Percentiles rank a stretch among this genome's conserved stretches.
These are phyloP conservation scores for Penicillium thymicola DNA, from an alignment of 2,329 filamentous ascomycete species.

Conservation along the genomic window DNA sequence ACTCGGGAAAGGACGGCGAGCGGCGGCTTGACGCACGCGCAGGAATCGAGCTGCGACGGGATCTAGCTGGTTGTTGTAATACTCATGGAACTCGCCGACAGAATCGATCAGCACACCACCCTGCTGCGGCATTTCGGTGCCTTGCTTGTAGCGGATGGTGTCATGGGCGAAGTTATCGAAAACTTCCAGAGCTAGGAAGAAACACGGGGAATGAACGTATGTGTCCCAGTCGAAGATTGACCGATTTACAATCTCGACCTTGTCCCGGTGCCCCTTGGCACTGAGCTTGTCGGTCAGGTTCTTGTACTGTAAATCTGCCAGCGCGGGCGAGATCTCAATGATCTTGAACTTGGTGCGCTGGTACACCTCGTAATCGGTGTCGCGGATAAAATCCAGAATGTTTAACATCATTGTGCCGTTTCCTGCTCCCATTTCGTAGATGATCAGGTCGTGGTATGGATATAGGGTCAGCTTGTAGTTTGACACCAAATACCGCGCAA, in stretches of 20 bases:
- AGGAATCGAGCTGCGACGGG: constrained; percentile 79
- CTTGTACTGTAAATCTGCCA: constrained; percentile 73
- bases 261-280: constrained; percentile 71
- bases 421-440: constrained; percentile 98
- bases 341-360: constrained; percentile 89
- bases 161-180: constrained; percentile 99
- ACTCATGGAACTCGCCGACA: constrained; percentile 89
- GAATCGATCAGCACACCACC: constrained; percentile 82
- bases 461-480: constrained; percentile 95
- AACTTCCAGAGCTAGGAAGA: constrained; percentile 96
- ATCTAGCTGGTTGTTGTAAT: constrained; percentile 78
- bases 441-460: constrained; percentile 93
- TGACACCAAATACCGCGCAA: constrained; percentile 90
- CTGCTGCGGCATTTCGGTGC: constrained; percentile 79
- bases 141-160: constrained; percentile 81
- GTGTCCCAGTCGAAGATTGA: constrained; percentile 93
- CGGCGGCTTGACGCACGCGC: constrained; percentile 74
- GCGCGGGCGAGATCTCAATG: constrained; percentile 85
- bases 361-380: constrained; percentile 86
- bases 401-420: constrained; percentile 98
- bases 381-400: constrained; percentile 92
- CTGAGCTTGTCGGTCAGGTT: constrained; percentile 66
- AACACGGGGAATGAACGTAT: constrained; percentile 88
- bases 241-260: constrained; percentile 90
- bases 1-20: constrained; percentile 42